Percentiles rank a stretch among this genome's conserved stretches.
Conservation (phyloP, 495 filamentous ascomycete species). For the Platismatia glauca region DNA sequence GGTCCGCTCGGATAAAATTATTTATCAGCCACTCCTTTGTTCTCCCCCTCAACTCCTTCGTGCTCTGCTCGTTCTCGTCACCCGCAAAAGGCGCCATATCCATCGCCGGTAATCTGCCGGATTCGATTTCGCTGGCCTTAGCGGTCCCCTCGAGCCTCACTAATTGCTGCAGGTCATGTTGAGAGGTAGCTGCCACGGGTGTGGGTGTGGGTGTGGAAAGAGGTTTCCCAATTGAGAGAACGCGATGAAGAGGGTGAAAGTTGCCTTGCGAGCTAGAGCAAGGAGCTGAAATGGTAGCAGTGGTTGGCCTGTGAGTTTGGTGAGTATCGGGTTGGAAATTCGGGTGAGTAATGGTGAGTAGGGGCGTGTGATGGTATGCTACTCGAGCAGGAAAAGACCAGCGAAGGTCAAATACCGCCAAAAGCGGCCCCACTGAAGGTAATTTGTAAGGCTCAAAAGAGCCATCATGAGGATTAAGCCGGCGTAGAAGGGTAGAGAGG, state of each 20-base stretch:
- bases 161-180: slow-evolving; percentile 35
- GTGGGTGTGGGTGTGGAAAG: slow-evolving; percentile 28
- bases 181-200: slow-evolving; percentile 26
- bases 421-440: slow-evolving; percentile 74
- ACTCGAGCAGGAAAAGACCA: slow-evolving; percentile 62
- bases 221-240: slow-evolving; percentile 74
- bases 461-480: slow-evolving; percentile 53
- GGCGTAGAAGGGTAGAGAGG: slow-evolving; percentile 54
- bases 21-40: slow-evolving; percentile 72
- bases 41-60: slow-evolving; percentile 50
- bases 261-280: slow-evolving; percentile 62
- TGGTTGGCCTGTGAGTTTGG: slow-evolving; percentile 39
- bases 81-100: slow-evolving; percentile 77
- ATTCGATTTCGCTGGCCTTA: slow-evolving; percentile 54
- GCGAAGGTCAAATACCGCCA: slow-evolving; percentile 82
- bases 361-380: slow-evolving; percentile 61
- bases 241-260: slow-evolving; percentile 79
- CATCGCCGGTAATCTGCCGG: slow-evolving; percentile 57
- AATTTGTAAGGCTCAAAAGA: slow-evolving; percentile 64
- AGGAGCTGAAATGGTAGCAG: slow-evolving; percentile 88
- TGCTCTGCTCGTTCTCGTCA: slow-evolving; percentile 56
- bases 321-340: slow-evolving; percentile 56
- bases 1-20: slow-evolving; percentile 61
- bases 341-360: slow-evolving; percentile 45
- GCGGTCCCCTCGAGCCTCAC: slow-evolving; percentile 38